Evolutionary conservation across 2,329 filamentous ascomycete species (phyloP), one percentile per base, ranked within the genome.

Genomic region (Apiospora marii): DNA sequence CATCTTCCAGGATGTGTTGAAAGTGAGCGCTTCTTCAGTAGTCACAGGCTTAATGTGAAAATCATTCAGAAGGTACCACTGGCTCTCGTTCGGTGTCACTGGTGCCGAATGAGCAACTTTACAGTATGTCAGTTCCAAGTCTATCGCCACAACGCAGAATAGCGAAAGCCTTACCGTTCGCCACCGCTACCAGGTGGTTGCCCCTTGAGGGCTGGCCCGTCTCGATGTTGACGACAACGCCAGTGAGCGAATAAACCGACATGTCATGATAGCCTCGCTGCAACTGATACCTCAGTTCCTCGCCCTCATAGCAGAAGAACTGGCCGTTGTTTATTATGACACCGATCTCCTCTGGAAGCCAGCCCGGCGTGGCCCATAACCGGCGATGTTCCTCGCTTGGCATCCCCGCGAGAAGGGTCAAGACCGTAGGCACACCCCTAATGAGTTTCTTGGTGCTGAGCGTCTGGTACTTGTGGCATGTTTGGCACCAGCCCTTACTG

Each of bases 11-110:
- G 91, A 89, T 4, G 94, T 91, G 74, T 96, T 95, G 82, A 98
- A 99, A 34, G 92, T 91, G 24, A 98, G 86, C 0, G 96, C 97
- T 80, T 99, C 96, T 74, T 95, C 92, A 41, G 90, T 89, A 44
- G 92, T 90, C 22, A 98, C 90, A 13, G 92, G 91, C 16, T 93
- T 91, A 30, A 99, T 97, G 48, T 98, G 84, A 79, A 99, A 99
- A 83, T 99, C 96, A 77, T 99, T 99, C 85, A 99, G 98, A 0
- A 99, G 84, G 82, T 98, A 94, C 97, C 97, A 99, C 77, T 92
- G 92, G 78, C 90, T 92, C 75, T 91, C 88, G 4, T 85, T 85
- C 0, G 90, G 87, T 0, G 88, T 81, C 58, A 89, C 86, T 0
- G 87, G 85, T 71, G 91, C 90, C 0, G 93, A 90, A 70, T 94